phyloP scores from a whole-genome alignment of 192 early-diverging fungal genomes.

The Podila epigama region DNA sequence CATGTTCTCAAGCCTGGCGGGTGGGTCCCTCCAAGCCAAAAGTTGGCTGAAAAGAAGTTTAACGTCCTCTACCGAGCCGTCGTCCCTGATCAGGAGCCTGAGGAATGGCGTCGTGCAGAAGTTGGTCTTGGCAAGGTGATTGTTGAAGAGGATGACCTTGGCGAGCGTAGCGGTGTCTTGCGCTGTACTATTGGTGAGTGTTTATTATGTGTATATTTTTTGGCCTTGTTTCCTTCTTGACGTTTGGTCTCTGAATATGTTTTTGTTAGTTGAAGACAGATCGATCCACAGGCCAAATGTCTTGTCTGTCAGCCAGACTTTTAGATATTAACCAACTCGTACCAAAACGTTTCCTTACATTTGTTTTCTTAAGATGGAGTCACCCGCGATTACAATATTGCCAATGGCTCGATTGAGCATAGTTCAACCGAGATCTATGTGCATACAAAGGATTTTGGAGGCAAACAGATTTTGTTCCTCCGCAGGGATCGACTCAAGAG shows the following conservation, averaged over 20 bases:
- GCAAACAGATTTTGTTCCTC: constrained; percentile 53
- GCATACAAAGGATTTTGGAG: constrained; percentile 55
- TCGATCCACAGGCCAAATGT: too few relatives aligned
- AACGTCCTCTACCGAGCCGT: constrained; percentile 35
- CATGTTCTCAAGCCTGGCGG: constrained; percentile 42
- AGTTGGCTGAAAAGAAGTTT: constrained; percentile 49
- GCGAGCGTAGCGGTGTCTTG: constrained; percentile 50
- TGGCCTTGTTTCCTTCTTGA: too few relatives aligned
- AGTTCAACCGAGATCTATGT: constrained; percentile 54
- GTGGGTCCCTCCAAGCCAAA: constrained; percentile 42
- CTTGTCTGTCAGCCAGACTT: not conserved
- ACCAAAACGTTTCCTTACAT: not conserved
- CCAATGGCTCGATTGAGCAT: constrained; percentile 46
- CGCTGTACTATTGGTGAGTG: constrained; percentile 54
- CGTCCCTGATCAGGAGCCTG: constrained; percentile 30
- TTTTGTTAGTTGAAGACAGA: too few relatives aligned
- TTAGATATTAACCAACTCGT: not conserved
- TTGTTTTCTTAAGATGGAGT: constrained; percentile 47
- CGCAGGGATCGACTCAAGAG: constrained; percentile 55
- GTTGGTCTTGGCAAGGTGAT: constrained; percentile 43
- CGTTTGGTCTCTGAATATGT: too few relatives aligned
- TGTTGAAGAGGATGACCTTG: constrained; percentile 50
- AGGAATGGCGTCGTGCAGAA: constrained; percentile 28
- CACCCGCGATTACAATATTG: constrained; percentile 57
- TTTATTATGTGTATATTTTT: not conserved